phyloP scores from a whole-genome alignment of 176 grass and related monocot species.

The Guadua angustifolia region DNA sequence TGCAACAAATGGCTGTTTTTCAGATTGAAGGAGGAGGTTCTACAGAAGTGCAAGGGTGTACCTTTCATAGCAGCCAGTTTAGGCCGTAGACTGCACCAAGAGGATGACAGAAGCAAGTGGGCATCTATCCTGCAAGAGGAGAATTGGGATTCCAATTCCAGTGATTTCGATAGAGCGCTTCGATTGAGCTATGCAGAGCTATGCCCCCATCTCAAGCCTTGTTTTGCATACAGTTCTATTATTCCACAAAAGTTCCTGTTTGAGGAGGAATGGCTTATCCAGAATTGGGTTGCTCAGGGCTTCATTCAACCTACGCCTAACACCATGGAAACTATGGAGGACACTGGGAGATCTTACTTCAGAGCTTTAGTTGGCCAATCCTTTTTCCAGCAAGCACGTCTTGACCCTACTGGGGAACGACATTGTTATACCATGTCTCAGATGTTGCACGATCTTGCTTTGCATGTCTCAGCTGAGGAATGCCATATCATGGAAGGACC shows the following conservation, averaged over 20 bases:
- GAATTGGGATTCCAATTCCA: constrained; percentile 33
- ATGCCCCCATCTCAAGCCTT: constrained; percentile 48
- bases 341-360: constrained; percentile 32
- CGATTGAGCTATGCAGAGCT: constrained; percentile 44
- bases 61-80: constrained; percentile 50
- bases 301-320: constrained; percentile 18
- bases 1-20: background rate
- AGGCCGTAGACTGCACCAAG: constrained; percentile 14
- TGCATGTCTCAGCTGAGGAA: constrained; percentile 15
- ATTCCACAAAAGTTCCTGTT: constrained; percentile 37
- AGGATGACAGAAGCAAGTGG: constrained; percentile 43
- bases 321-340: constrained; percentile 5
- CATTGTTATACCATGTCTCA: constrained; percentile 38
- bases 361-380: constrained; percentile 34
- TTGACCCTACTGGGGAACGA: background rate
- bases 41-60: constrained; percentile 38
- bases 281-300: constrained; percentile 60
- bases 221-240: constrained; percentile 57
- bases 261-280: constrained; percentile 51
- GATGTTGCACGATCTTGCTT: constrained; percentile 19
- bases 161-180: background rate
- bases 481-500: constrained; percentile 32
- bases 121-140: background rate
- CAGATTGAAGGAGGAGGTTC: constrained; percentile 31
- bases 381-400: constrained; percentile 19